Conservation (phyloP, 208 protist species). For the Phytomonas sp. region DNA sequence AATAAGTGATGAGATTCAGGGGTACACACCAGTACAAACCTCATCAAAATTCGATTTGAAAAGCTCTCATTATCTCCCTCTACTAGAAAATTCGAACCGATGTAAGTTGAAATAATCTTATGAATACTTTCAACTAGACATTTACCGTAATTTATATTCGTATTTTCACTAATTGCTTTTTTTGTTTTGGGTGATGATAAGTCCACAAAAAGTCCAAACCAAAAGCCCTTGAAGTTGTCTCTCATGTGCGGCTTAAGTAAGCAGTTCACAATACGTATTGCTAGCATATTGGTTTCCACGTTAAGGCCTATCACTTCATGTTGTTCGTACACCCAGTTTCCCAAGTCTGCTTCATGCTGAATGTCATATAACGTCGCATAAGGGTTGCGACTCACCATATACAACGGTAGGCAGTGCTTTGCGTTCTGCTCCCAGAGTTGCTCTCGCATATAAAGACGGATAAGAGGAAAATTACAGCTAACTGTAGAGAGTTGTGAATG, state of each 20-base stretch:
- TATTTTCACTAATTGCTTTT: background rate
- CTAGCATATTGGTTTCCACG: background rate
- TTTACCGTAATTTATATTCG: background rate
- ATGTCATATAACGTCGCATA: background rate
- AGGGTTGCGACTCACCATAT: constrained; percentile 1
- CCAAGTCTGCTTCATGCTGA: background rate
- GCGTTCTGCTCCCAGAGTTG: background rate
- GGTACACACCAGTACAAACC: background rate
- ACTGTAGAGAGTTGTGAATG: background rate
- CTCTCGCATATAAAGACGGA: background rate
- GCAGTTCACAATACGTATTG: background rate
- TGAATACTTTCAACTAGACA: background rate
- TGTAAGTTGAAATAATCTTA: background rate
- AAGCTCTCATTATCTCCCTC: background rate
- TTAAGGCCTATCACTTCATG: background rate
- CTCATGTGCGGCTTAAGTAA: background rate
- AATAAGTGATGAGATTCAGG: background rate
- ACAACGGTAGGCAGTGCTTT: background rate
- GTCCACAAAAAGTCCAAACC: background rate
- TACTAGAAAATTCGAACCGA: background rate
- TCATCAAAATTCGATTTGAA: background rate
- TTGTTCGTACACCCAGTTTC: background rate
- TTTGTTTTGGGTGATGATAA: background rate
- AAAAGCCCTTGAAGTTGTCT: background rate
- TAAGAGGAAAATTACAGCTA: background rate